These are phyloP conservation scores for Cladosporium sp. DNA, from an alignment of 2,329 filamentous ascomycete species.

Conservation along the genomic window DNA sequence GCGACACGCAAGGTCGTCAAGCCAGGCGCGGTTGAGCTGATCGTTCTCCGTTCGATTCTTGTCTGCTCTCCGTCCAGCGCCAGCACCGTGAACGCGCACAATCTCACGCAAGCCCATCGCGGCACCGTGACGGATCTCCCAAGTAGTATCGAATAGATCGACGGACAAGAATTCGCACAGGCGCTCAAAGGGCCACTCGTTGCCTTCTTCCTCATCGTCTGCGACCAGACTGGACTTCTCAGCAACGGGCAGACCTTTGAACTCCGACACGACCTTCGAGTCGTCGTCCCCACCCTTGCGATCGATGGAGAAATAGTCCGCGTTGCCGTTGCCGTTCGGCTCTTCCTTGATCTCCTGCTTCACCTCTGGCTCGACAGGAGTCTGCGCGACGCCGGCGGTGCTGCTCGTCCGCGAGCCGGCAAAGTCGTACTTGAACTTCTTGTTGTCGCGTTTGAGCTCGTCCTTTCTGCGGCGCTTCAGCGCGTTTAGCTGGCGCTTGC, in stretches of 20 bases:
- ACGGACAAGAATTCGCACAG: conserved; percentile 91
- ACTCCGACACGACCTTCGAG: conserved; percentile 86
- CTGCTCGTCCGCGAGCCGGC: conserved; percentile 56
- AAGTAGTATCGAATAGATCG: conserved; percentile 86
- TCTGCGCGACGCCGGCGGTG: conserved; percentile 52
- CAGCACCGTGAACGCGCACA: conserved; percentile 80
- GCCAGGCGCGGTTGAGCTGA: conserved; percentile 71
- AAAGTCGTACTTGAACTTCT: conserved; percentile 73
- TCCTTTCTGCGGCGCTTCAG: conserved; percentile 90
- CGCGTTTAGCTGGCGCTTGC: conserved; percentile 89
- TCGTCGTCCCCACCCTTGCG: conserved; percentile 77
- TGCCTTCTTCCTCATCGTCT: conserved; percentile 68
- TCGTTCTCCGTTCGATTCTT: conserved; percentile 72
- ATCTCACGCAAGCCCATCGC: conserved; percentile 92
- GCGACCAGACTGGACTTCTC: conserved; percentile 82
- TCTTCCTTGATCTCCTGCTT: conserved; percentile 56
- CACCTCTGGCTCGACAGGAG: conserved; percentile 46
- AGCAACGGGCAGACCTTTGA: conserved; percentile 74
- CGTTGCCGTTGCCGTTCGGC: conserved; percentile 40
- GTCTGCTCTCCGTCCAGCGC: conserved; percentile 70
- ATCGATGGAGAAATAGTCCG: conserved; percentile 89
- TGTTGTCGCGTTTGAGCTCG: conserved; percentile 80
- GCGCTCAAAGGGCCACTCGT: conserved; percentile 89
- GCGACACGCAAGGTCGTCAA: conserved; percentile 91
- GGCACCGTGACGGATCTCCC: conserved; percentile 94